These are phyloP conservation scores for Lathyrus tuberosus DNA, from an alignment of 306 rosid species.

Conservation along the genomic window DNA sequence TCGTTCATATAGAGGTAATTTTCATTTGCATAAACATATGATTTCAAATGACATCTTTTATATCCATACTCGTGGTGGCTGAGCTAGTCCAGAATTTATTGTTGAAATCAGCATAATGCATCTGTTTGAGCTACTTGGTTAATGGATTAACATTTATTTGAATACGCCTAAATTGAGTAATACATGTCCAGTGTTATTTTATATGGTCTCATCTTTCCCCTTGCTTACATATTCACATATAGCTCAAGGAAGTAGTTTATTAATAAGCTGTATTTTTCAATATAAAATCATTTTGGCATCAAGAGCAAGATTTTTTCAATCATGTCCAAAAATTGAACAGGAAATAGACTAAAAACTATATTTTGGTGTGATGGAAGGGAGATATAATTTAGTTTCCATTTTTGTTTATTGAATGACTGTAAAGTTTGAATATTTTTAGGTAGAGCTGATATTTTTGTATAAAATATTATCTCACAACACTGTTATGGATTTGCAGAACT, in stretches of 20 bases:
- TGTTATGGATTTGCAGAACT: conserved; percentile 64
- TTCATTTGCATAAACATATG: conserved; percentile 12
- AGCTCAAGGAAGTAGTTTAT: background rate
- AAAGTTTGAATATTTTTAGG: conserved; percentile 6
- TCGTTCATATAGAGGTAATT: conserved; percentile 86
- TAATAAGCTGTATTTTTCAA: background rate
- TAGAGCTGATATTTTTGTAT: background rate
- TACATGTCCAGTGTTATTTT: conserved; percentile 1
- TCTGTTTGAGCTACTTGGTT: conserved; percentile 15
- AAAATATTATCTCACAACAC: conserved; percentile 15
- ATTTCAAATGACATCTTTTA: conserved; percentile 23
- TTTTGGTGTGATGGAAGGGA: conserved; percentile 12
- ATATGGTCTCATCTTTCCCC: conserved; percentile 13
- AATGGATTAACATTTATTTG: conserved; percentile 1
- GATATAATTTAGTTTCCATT: conserved; percentile 2
- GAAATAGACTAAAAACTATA: conserved; percentile 5
- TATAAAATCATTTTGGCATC: conserved; percentile 22
- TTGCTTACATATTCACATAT: conserved; percentile 9
- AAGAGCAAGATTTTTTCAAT: background rate
- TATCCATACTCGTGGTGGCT: conserved; percentile 14
- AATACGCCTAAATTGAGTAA: background rate
- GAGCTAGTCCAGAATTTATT: conserved; percentile 27
- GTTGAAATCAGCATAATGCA: conserved; percentile 15
- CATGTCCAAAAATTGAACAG: conserved; percentile 6
- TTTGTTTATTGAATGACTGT: conserved; percentile 7